Evolutionary conservation across 2,329 filamentous ascomycete genomes (phyloP).

Genomic region (Trichocomaceae sp.): DNA sequence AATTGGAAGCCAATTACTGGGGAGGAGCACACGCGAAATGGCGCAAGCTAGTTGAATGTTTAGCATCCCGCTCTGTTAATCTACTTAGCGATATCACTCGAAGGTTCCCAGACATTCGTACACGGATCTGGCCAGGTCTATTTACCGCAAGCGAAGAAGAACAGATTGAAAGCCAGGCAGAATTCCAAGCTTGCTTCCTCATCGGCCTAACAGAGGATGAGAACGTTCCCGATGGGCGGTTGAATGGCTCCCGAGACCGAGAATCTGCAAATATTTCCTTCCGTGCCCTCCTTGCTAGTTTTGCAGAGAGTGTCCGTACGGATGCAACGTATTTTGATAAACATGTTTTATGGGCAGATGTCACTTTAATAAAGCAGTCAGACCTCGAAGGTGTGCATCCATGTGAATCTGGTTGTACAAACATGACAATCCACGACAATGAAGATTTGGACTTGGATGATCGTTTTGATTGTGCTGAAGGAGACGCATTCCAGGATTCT

Average conservation of each 20-base stretch:
- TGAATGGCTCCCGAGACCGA: slow-evolving; percentile 33
- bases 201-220: slow-evolving; percentile 45
- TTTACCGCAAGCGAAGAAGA: slow-evolving; percentile 42
- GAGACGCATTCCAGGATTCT: neutral
- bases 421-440: neutral
- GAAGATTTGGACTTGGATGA: slow-evolving; percentile 8
- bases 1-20: slow-evolving; percentile 61
- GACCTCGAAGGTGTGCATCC: slow-evolving; percentile 15
- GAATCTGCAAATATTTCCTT: slow-evolving; percentile 42
- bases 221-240: neutral
- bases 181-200: slow-evolving; percentile 57
- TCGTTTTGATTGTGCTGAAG: neutral
- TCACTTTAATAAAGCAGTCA: slow-evolving; percentile 23
- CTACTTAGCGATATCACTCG: slow-evolving; percentile 55
- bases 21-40: slow-evolving; percentile 51
- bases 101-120: slow-evolving; percentile 45
- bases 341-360: slow-evolving; percentile 29
- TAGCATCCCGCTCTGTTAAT: slow-evolving; percentile 55
- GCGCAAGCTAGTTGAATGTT: slow-evolving; percentile 54
- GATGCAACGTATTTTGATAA: slow-evolving; percentile 32
- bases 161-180: slow-evolving; percentile 23
- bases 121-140: slow-evolving; percentile 57
- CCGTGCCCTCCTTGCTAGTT: slow-evolving; percentile 27
- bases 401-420: slow-evolving; percentile 9
- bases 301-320: slow-evolving; percentile 29